These are phyloP conservation scores for Alternaria sp. DNA, from an alignment of 2,329 filamentous ascomycete genomes.

Conservation along the genomic window DNA sequence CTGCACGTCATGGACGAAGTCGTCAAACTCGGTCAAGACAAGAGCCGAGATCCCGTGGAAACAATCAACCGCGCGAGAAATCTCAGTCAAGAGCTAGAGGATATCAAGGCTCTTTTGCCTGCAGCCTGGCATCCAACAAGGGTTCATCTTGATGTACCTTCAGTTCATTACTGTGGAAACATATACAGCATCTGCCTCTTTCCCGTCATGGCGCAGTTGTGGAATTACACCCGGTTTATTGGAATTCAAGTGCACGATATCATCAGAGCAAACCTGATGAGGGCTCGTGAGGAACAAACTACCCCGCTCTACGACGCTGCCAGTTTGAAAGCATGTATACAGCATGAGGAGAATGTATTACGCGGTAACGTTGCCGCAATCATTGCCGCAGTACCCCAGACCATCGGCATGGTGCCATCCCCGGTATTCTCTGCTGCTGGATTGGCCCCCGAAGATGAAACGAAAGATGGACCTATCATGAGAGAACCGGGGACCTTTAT, in stretches of 20 bases:
- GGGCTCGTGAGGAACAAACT: conserved; percentile 8
- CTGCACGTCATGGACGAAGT: conserved; percentile 28
- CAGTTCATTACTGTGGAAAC: conserved; percentile 23
- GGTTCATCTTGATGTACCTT: conserved; percentile 18
- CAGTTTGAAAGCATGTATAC: conserved; percentile 7
- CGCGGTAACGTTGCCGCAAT: conserved; percentile 15
- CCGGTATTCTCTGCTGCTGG: conserved; percentile 10
- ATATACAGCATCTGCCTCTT: conserved; percentile 40
- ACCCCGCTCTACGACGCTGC: conserved; percentile 21
- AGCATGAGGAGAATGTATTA: conserved; percentile 21
- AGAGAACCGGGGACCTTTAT: conserved; percentile 26
- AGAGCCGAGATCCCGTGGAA: conserved; percentile 17
- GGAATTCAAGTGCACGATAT: conserved; percentile 31
- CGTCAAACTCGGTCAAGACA: conserved; percentile 29
- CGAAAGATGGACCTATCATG: neutral
- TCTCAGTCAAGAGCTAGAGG: conserved; percentile 31
- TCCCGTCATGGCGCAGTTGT: conserved; percentile 39
- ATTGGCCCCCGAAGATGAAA: neutral
- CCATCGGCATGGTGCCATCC: conserved; percentile 38
- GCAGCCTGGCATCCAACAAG: conserved; percentile 33
- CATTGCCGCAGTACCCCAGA: conserved; percentile 35
- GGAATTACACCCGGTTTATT: conserved; percentile 36
- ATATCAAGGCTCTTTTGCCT: conserved; percentile 27
- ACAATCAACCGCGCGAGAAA: conserved; percentile 20
- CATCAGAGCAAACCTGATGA: conserved; percentile 27